Conservation (phyloP, 192 early-diverging fungal species). For the Chytriomyces hyalinus region DNA sequence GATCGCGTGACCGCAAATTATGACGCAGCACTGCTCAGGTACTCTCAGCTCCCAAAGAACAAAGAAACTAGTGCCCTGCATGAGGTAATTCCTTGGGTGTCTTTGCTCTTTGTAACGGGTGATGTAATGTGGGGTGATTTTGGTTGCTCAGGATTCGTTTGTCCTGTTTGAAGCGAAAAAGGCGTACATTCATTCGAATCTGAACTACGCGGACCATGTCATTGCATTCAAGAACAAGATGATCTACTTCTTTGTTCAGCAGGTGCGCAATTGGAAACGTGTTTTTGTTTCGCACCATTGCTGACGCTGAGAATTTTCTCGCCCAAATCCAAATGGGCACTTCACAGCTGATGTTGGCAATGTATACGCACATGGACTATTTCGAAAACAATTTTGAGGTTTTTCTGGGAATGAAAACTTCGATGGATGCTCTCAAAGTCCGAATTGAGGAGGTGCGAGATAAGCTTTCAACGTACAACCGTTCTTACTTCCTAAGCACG, state of each 20-base stretch:
- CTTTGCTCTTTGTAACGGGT: not conserved
- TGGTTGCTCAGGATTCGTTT: constrained; percentile 60
- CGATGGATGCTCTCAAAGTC: constrained; percentile 47
- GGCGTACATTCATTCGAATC: constrained; percentile 59
- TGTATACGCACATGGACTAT: constrained; percentile 49
- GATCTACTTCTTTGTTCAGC: constrained; percentile 57
- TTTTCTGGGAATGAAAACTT: constrained; percentile 39
- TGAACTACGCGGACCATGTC: constrained; percentile 61
- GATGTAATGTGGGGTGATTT: not conserved
- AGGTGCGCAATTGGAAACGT: constrained; percentile 36
- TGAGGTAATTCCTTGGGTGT: constrained; percentile 40
- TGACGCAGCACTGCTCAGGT: constrained; percentile 66
- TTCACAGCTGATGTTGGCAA: constrained; percentile 52
- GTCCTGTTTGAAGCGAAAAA: constrained; percentile 71
- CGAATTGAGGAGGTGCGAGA: constrained; percentile 31
- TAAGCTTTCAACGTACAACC: constrained; percentile 7
- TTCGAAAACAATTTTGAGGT: constrained; percentile 42
- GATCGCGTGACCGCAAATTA: constrained; percentile 61
- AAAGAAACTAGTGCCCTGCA: constrained; percentile 71
- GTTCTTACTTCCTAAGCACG: constrained; percentile 7
- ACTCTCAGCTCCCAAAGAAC: constrained; percentile 60
- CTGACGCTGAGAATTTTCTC: not conserved
- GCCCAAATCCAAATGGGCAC: constrained; percentile 18
- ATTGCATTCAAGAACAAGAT: constrained; percentile 61
- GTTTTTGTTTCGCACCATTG: not conserved